These are phyloP conservation scores for Beauveria sp. DNA, from an alignment of 2,329 filamentous ascomycete genomes.

Conservation along the genomic window DNA sequence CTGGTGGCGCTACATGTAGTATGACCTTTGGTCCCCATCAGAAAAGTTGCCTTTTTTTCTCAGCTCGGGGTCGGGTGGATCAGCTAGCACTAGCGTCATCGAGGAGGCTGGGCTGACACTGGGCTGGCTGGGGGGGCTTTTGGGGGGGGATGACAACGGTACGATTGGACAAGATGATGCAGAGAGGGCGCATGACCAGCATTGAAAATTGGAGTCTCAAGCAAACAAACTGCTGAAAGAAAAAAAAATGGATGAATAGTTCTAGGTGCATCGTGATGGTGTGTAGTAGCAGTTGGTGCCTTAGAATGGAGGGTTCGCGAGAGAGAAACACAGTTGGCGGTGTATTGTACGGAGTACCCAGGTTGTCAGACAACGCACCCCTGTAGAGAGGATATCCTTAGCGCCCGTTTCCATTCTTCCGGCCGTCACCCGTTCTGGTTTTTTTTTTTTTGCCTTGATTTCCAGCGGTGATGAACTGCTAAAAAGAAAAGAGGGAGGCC, in stretches of 20 bases:
- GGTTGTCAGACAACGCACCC: no score
- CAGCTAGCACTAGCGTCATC: background rate
- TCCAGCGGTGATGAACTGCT: no score
- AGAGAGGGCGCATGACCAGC: background rate
- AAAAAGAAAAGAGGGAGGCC: no score
- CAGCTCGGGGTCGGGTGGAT: background rate
- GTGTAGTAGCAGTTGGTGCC: background rate
- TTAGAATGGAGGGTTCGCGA: background rate
- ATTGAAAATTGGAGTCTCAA: no score
- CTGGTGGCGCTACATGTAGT: no score
- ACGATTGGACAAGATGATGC: background rate
- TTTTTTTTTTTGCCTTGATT: no score
- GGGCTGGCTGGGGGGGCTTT: background rate
- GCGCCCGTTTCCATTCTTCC: no score
- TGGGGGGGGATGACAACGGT: background rate
- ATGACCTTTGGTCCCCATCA: no score
- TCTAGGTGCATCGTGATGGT: background rate
- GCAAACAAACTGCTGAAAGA: background rate
- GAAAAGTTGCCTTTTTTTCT: no score
- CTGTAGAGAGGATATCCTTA: no score
- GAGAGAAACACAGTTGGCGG: background rate
- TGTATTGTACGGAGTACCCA: no score
- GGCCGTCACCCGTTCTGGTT: no score
- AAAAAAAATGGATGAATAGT: background rate
- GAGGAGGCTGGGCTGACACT: background rate